These are phyloP conservation scores for Isabelozyma rhagii DNA, from an alignment of 805 yeast species.

Conservation along the genomic window DNA sequence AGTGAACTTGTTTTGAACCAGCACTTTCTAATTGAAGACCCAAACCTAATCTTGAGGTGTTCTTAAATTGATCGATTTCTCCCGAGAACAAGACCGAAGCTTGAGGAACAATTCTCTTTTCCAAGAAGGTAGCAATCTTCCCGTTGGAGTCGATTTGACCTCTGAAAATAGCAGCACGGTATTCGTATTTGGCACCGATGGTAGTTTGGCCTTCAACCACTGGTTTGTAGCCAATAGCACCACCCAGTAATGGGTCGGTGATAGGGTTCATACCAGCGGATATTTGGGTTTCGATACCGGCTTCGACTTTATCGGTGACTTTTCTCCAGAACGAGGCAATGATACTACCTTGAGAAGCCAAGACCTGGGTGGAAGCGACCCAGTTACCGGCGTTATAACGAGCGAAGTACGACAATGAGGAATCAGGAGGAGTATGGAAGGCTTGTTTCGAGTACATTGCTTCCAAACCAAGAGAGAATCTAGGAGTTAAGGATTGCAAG, in stretches of 20 bases:
- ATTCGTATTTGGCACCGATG: constrained; percentile 95
- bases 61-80: constrained; percentile 79
- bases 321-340: constrained; percentile 92
- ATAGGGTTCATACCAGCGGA: constrained; percentile 75
- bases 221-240: constrained; percentile 79
- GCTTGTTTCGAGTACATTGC: constrained; percentile 81
- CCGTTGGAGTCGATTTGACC: constrained; percentile 92
- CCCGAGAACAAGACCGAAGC: constrained; percentile 85
- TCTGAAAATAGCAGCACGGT: constrained; percentile 92
- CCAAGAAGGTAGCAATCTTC: constrained; percentile 85
- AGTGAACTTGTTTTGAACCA: constrained; percentile 87
- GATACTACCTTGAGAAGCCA: constrained; percentile 89
- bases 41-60: constrained; percentile 78
- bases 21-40: constrained; percentile 96
- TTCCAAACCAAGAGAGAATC: constrained; percentile 86
- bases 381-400: constrained; percentile 87
- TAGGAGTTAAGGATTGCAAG: constrained; percentile 83
- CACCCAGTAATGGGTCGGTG: constrained; percentile 70
- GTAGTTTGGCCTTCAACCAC: constrained; percentile 89
- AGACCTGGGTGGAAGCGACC: constrained; percentile 84
- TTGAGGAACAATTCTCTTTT: constrained; percentile 90
- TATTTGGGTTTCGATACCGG: constrained; percentile 84
- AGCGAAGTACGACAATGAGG: constrained; percentile 84
- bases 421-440: constrained; percentile 72
- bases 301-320: constrained; percentile 90